Evolutionary conservation across 2,329 filamentous ascomycete genomes (phyloP).

Genomic region (Aspergillus brunneoviolaceus): DNA sequence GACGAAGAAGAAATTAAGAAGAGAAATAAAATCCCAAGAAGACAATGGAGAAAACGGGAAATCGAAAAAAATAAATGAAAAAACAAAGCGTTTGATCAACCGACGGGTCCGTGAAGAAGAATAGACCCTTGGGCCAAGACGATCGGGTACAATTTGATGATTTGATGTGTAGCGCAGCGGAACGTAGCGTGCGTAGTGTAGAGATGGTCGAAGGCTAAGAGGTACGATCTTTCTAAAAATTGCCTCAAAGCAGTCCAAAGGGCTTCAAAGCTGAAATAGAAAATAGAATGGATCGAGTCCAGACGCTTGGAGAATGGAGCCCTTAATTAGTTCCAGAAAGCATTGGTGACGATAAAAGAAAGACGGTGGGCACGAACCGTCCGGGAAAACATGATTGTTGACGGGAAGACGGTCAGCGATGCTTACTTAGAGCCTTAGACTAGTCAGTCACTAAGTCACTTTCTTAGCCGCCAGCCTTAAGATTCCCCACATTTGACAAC

Average conservation of each 20-base stretch:
- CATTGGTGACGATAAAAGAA: conserved; percentile 1
- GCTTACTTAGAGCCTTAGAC: conserved; percentile 11
- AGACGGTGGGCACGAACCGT: conserved; percentile 2
- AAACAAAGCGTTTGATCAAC: background rate
- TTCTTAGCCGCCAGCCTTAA: conserved; percentile 3
- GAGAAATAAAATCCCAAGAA: background rate
- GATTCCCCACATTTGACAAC: conserved; percentile 22
- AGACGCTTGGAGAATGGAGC: conserved; percentile 8
- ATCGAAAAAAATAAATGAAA: conserved; percentile 4
- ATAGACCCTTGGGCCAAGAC: conserved; percentile 6
- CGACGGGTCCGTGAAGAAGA: background rate
- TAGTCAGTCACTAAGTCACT: background rate
- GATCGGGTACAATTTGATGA: background rate
- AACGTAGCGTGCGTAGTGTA: background rate
- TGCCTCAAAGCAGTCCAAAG: background rate
- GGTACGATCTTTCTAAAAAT: conserved; percentile 6
- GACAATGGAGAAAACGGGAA: background rate
- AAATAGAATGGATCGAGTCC: conserved; percentile 6
- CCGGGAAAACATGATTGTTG: conserved; percentile 5
- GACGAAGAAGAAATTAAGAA: background rate
- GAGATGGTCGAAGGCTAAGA: background rate
- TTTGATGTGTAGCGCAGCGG: background rate
- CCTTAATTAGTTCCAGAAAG: conserved; percentile 2
- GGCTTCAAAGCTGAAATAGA: background rate
- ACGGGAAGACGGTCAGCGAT: conserved; percentile 12